Conservation (phyloP, 768 basidiomycete species). For the Lenzites betulinus region DNA sequence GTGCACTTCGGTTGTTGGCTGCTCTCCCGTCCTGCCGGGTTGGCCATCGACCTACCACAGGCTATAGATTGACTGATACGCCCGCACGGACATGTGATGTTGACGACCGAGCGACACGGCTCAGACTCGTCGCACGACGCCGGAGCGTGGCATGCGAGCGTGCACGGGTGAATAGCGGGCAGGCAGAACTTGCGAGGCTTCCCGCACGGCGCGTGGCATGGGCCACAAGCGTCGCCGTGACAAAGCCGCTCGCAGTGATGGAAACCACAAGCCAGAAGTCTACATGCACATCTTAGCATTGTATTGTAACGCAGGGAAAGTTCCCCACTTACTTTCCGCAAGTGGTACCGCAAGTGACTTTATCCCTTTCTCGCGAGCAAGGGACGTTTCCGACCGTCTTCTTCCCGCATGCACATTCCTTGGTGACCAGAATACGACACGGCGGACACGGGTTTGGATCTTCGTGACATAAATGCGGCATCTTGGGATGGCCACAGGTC, state of each 20-base stretch:
- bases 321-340: constrained; percentile 67
- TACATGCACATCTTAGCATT: too few species aligned
- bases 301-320: background rate
- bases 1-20: constrained; percentile 66
- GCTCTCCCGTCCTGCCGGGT: constrained; percentile 45
- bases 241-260: constrained; percentile 85
- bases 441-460: constrained; percentile 74
- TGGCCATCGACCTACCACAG: constrained; percentile 63
- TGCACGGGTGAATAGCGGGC: constrained; percentile 75
- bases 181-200: constrained; percentile 84
- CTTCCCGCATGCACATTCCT: constrained; percentile 89
- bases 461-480: constrained; percentile 83
- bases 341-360: constrained; percentile 79
- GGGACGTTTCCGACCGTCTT: constrained; percentile 73
- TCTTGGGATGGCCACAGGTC: constrained; percentile 79
- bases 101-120: constrained; percentile 70
- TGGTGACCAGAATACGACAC: constrained; percentile 78
- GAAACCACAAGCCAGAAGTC: constrained; percentile 80
- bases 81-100: constrained; percentile 80
- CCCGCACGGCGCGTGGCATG: constrained; percentile 76
- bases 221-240: constrained; percentile 80
- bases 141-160: constrained; percentile 84
- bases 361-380: constrained; percentile 86
- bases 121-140: constrained; percentile 78
- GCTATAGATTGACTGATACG: constrained; percentile 70